A percentile compares a stretch with the other conserved stretches of the same genome.
Conservation (phyloP, 306 rosid genomes). For the Calophaca sinica region DNA sequence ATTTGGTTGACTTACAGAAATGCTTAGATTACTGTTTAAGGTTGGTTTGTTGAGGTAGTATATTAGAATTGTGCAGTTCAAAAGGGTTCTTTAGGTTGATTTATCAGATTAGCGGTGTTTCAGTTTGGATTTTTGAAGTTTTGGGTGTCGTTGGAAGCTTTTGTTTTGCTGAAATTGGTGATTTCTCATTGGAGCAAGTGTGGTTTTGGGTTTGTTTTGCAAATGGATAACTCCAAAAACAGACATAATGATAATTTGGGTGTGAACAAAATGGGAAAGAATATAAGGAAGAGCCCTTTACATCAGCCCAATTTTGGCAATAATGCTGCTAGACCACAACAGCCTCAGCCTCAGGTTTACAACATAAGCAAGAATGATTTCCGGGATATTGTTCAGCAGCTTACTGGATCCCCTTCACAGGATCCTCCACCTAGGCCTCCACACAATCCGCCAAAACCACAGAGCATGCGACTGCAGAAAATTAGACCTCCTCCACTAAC, state of each 20-base stretch:
- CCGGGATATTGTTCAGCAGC: conserved; percentile 91
- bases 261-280: conserved; percentile 87
- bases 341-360: conserved; percentile 97
- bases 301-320: conserved; percentile 82
- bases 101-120: conserved; percentile 19
- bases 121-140: conserved; percentile 40
- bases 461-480: conserved; percentile 82
- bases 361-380: conserved; percentile 96
- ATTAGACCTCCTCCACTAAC: conserved; percentile 91
- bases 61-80: conserved; percentile 36
- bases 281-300: conserved; percentile 88
- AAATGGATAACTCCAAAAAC: conserved; percentile 82
- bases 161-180: conserved; percentile 51
- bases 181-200: conserved; percentile 40
- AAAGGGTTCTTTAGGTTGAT: conserved; percentile 18
- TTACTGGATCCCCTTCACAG: conserved; percentile 93
- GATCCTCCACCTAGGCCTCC: conserved; percentile 82
- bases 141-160: conserved; percentile 49
- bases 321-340: conserved; percentile 68
- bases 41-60: conserved; percentile 28
- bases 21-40: conserved; percentile 38
- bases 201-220: conserved; percentile 26
- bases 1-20: conserved; percentile 46
- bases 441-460: conserved; percentile 78
- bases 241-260: conserved; percentile 79